Conservation (phyloP, 176 grass and related monocot species). For the Eleusine coracana region DNA sequence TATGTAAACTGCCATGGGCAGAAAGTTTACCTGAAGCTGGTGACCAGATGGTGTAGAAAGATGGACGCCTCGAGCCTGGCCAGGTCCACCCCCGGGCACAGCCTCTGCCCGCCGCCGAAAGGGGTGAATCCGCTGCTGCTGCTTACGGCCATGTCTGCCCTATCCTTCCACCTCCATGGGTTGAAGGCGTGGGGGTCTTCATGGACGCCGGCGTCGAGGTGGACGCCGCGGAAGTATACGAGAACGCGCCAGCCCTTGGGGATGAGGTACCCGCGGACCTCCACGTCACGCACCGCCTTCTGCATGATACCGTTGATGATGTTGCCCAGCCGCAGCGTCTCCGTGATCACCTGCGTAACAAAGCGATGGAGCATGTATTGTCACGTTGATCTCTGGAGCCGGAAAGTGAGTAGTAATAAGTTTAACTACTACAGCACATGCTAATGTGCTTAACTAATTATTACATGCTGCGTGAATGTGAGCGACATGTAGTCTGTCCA, state of each 20-base stretch:
- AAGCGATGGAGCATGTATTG: neutral
- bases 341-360: slow-evolving; percentile 64
- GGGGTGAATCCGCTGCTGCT: slow-evolving; percentile 39
- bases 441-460: neutral
- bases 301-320: slow-evolving; percentile 90
- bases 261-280: slow-evolving; percentile 66
- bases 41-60: slow-evolving; percentile 57
- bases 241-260: slow-evolving; percentile 87
- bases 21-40: slow-evolving; percentile 35
- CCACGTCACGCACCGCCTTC: slow-evolving; percentile 67
- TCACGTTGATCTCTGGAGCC: neutral
- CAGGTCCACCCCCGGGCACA: slow-evolving; percentile 49
- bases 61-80: slow-evolving; percentile 52
- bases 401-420: neutral
- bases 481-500: slow-evolving; percentile 88
- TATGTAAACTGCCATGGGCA: neutral
- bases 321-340: slow-evolving; percentile 78
- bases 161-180: slow-evolving; percentile 81
- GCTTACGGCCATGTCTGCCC: neutral
- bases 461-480: slow-evolving; percentile 82
- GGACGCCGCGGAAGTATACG: slow-evolving; percentile 75
- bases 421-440: neutral
- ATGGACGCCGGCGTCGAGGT: slow-evolving; percentile 61
- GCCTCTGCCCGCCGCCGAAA: slow-evolving; percentile 53
- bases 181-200: slow-evolving; percentile 65